Evolutionary conservation across 306 rosid species (phyloP), one percentile per base, ranked within the genome.

Genomic region (Corylus heterophylla): DNA sequence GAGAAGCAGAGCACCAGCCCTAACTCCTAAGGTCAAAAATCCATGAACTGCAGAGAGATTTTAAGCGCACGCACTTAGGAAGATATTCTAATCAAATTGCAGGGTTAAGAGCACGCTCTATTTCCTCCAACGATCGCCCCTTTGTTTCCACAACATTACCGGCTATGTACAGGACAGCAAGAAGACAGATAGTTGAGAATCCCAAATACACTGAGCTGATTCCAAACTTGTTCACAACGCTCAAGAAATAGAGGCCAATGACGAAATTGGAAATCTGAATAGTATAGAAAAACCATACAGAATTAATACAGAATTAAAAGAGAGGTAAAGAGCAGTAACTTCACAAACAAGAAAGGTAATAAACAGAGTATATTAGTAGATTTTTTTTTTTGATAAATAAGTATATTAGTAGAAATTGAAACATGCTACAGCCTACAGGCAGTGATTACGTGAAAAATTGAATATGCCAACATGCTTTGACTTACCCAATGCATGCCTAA

Each of bases 401-500:
- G 35, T 22, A 22, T 22, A 22, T 47, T 8, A 42, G n/a, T 10
- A 52, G 7, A 35, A 39, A 75, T 78, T 59, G 50, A 77, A 83
- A 22, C 29, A 37, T 42, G 29, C 51, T 42, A 22, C 70, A 78
- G 70, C 42, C 75, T 71, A 54, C 25, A 18, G 78, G 48, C 54
- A 55, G 69, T 35, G 39, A 64, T 71, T 52, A 71, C 6, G 18
- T 29, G 58, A 8, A 75, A 17, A n/a, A 50, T 42, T 22, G 47
- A 76, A 49, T 7, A n/a, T 54, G 71, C 49, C 8, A 51, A 2
- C 77, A 49, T 52, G 75, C 75, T 73, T 48, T 76, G 59, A 83
- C 97, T 87, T 84, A 95, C 98, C 98, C 98, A 95, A 84, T 95
- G 98, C 76, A 85, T 95, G 90, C 98, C 98, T 83, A 95, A 75